Base-by-base conservation (phyloP, 179 eudicot species). In the Vitellaria paradoxa region DNA sequence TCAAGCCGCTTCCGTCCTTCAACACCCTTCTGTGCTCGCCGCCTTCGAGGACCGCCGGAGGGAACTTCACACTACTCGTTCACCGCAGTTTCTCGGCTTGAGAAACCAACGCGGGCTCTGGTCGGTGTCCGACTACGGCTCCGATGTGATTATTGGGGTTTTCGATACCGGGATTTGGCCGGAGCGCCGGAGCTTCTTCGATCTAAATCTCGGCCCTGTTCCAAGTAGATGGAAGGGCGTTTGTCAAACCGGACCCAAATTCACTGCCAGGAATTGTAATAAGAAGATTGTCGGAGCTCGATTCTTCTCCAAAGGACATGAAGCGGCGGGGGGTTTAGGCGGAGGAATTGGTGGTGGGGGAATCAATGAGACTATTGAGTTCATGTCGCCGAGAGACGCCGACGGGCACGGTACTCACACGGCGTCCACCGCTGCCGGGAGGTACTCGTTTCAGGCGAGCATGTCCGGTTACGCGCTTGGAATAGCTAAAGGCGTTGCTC, bases 381-480 rank as follows among this genome's bases (percentile, higher is more conserved):
- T 84, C 68, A 73, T 79, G 60, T 93, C 98, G 0, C 85, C 99
- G 1, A 66, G 99, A 70, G 99, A 96, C 59, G 99, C 97, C 2
- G 98, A 96, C 68, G 99, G 99, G 2, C 99, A 96, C 45, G 99
- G 99, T 15, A 96, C 99, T 20, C 99, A 96, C 80, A 96, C 99
- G 0, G 98, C 99, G 3, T 93, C 99, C 0, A 96, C 99, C 0
- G 98, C 99, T 0, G 99, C 97, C 6, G 99, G 99, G 10, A 72
- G 98, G 56, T 81, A 96, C 78, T 76, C 96, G 0, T 96, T 89
- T 55, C 81, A 78, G 21, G 97, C 98, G 12, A 93, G 84, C 46
- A 91, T 96, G 96, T 63, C 69, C 14, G 98, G 99, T 0, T 96
- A 96, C 61, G 99, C 99, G 3, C 9, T 89, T 7, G 99, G 99